Base-by-base conservation (phyloP, 495 filamentous ascomycete genomes). In the Trichoderma orchidacearum region DNA sequence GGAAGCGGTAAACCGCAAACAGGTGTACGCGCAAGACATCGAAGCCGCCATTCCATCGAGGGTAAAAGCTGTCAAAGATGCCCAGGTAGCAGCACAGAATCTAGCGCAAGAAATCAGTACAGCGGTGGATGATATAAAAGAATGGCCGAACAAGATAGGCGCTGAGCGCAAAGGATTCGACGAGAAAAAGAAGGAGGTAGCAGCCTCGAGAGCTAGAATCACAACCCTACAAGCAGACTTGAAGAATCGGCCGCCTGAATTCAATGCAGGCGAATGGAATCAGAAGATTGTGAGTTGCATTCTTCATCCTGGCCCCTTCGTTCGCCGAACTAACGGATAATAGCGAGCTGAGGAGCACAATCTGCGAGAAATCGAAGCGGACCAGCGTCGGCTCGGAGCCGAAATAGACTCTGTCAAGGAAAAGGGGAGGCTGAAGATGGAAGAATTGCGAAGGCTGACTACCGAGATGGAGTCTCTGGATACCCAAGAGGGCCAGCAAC, bases 401-500 rank as follows among this genome's bases (percentile, higher is more conserved):
- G 64, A 81, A 56, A 60, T 71, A 0, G 56, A 65, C 0, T 51
- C 62, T 29, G 48, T 74, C 5, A 59, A 30, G 54, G 32, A 59
- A 9, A 18, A 62, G 21, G 67, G 64, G 11, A 2, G 15, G 15
- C 60, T 62, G 51, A 67, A 66, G 28, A 61, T 38, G n/a, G 28
- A 53, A 0, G 57, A 65, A 30, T 56, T 51, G 17, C 59, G 1
- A 58, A 64, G 66, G 4, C 66, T 76, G 9, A 57, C 80, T 56
- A 58, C 62, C 13, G 77, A 85, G 35, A 60, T 90, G n/a, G 62
- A 68, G 30, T 72, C 67, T 28, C 72, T 96, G 28, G 76, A 90
- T 38, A 92, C 92, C 2, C 81, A 86, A 56, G 75, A 82, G 23
- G 93, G 93, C 12, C 86, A 87, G 61, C 84, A 87, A 57, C 76